Percentiles rank a stretch among this genome's conserved stretches.
Conservation (phyloP, 1,284 basidiomycete species). For the Moniliophthora roreri region DNA sequence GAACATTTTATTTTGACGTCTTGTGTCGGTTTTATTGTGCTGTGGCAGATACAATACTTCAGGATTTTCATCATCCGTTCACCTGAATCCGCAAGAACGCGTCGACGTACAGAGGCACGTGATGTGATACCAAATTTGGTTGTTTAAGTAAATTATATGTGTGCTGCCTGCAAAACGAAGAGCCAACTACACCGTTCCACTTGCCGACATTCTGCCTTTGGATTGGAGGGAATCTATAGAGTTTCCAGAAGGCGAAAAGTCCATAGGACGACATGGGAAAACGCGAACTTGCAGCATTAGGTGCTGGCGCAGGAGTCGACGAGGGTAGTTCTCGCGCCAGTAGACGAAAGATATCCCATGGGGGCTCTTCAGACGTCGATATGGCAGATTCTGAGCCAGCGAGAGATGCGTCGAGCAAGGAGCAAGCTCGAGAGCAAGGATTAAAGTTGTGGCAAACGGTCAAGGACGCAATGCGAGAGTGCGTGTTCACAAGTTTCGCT, state of each 20-base stretch:
- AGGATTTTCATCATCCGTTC: no score
- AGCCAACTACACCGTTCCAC: slow-evolving; percentile 18
- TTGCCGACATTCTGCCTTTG: slow-evolving; percentile 21
- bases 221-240: slow-evolving; percentile 25
- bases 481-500: slow-evolving; percentile 46
- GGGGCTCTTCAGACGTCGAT: slow-evolving; percentile 33
- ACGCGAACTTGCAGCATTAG: slow-evolving; percentile 55
- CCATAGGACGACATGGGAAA: slow-evolving; percentile 52
- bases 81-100: no score
- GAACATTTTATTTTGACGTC: no score
- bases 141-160: slow-evolving; percentile 22
- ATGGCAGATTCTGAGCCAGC: slow-evolving; percentile 30
- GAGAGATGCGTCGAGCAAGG: slow-evolving; percentile 27
- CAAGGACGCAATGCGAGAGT: slow-evolving; percentile 83
- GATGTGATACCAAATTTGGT: slow-evolving; percentile 22
- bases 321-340: slow-evolving; percentile 54
- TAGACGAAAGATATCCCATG: slow-evolving; percentile 67
- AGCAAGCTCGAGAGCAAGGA: slow-evolving; percentile 57
- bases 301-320: slow-evolving; percentile 39
- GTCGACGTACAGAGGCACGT: no score
- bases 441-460: slow-evolving; percentile 69
- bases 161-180: no score
- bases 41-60: no score
- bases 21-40: no score
- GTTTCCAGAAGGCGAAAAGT: slow-evolving; percentile 54